phyloP scores from a whole-genome alignment of 2,329 filamentous ascomycete genomes.

The Emergomyces pasteurianus region DNA sequence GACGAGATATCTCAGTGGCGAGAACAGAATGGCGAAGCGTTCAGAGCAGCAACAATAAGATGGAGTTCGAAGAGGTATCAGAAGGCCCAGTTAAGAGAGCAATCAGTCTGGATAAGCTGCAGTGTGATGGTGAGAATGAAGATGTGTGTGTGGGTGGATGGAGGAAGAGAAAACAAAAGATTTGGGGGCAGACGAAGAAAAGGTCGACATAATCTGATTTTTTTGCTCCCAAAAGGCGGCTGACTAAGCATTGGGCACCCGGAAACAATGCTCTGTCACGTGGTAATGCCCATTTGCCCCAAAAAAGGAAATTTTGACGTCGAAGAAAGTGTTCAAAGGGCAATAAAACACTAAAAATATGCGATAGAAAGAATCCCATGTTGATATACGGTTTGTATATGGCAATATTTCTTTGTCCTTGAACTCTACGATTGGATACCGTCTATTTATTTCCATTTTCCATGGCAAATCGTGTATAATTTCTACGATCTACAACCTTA shows the following conservation, averaged over 20 bases:
- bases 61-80: not conserved
- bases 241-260: too few relatives aligned
- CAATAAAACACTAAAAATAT: too few relatives aligned
- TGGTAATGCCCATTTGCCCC: not conserved
- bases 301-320: not conserved
- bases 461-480: not conserved
- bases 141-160: not conserved
- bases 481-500: not conserved
- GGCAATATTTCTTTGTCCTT: not conserved
- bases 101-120: not conserved
- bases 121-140: not conserved
- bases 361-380: too few relatives aligned
- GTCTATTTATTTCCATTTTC: not conserved
- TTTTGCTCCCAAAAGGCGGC: too few relatives aligned
- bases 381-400: not conserved
- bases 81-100: not conserved
- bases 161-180: constrained; percentile 10
- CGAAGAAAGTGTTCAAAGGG: not conserved
- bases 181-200: constrained; percentile 12
- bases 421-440: not conserved
- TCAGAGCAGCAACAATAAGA: not conserved
- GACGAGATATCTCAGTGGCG: constrained; percentile 4
- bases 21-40: constrained; percentile 1
- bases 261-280: too few relatives aligned
- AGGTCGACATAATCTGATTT: too few relatives aligned